Base-by-base conservation (phyloP, 306 rosid species). In the Glycine latifolia region DNA sequence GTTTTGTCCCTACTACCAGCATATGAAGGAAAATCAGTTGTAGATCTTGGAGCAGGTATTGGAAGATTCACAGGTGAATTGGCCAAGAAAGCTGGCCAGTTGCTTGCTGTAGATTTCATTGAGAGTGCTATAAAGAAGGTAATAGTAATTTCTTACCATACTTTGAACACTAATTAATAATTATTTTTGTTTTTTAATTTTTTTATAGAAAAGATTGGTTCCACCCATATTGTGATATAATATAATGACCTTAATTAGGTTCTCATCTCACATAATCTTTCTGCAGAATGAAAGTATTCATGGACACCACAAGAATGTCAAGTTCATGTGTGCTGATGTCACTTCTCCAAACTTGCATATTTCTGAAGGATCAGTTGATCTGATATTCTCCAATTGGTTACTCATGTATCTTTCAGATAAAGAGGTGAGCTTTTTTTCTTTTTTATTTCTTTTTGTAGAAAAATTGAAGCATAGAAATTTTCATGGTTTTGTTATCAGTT, bases 21-120 rank as follows among this genome's bases (percentile, higher is more conserved):
- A 9, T 89, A 83, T 39, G 98, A 95, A 81, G 98, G 99, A 10
- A 89, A 95, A 76, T 89, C 97, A 13, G 89, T 95, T 8, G 6
- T 95, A 60, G 98, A 95, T 81, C 90, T 95, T 41, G 99, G 99
- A 85, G 99, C 99, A 2, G 99, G 99, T 10, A 95, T 95, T 55
- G 99, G 99, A 67, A 94, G 99, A 72, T 95, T 95, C 75, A 95
- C 98, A 0, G 86, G 90, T 20, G 98, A 91, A 73, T 84, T 95
- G 78, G 98, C 97, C 37, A 82, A 86, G 61, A 88, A 86, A 76
- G 97, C 99, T 59, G 94, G 92, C 10, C 94, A 91, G 43, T 84
- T 95, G 56, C 77, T 93, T 80, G 97, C 99, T 49, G 41, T 95
- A 72, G 88, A 85, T 26, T 85, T 85, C 77, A 85, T 81, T n/a